Evolutionary conservation across 2,329 filamentous ascomycete genomes (phyloP).

Genomic region (Colletotrichum eremochloae): DNA sequence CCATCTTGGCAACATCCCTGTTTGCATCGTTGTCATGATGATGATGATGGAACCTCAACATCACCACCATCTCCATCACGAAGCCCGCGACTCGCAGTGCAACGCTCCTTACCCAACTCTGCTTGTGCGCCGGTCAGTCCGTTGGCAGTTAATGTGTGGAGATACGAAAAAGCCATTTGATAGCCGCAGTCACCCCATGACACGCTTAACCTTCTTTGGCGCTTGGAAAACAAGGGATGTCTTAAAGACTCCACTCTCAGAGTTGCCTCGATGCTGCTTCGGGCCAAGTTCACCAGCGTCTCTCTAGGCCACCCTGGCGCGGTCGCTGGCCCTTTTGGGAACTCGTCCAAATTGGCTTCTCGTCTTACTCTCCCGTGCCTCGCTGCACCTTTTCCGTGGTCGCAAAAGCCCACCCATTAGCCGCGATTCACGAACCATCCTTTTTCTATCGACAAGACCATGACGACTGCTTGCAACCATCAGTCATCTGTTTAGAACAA

Average conservation of each 20-base stretch:
- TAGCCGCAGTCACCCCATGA: constrained; percentile 32
- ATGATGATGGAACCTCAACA: neutral
- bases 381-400: constrained; percentile 4
- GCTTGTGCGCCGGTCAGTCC: neutral
- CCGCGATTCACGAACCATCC: neutral
- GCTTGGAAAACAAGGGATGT: constrained; percentile 33
- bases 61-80: constrained; percentile 1
- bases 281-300: constrained; percentile 30
- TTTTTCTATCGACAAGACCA: neutral
- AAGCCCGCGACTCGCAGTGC: constrained; percentile 27
- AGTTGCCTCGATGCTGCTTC: constrained; percentile 31
- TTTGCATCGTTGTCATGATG: constrained; percentile 12
- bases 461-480: constrained; percentile 18
- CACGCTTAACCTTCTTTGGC: constrained; percentile 30
- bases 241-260: constrained; percentile 23
- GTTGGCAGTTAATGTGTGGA: constrained; percentile 23
- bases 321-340: constrained; percentile 26
- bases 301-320: constrained; percentile 23
- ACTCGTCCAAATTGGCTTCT: constrained; percentile 8
- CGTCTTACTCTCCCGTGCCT: constrained; percentile 22
- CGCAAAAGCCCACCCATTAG: neutral
- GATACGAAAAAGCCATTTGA: constrained; percentile 19
- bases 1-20: neutral
- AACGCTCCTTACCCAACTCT: constrained; percentile 5
- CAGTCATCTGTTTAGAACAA: constrained; percentile 6